Percentiles rank a stretch among this genome's conserved stretches.
Evolutionary conservation across 352 stramenopile species (phyloP).

Genomic region (Pythium volutum): DNA sequence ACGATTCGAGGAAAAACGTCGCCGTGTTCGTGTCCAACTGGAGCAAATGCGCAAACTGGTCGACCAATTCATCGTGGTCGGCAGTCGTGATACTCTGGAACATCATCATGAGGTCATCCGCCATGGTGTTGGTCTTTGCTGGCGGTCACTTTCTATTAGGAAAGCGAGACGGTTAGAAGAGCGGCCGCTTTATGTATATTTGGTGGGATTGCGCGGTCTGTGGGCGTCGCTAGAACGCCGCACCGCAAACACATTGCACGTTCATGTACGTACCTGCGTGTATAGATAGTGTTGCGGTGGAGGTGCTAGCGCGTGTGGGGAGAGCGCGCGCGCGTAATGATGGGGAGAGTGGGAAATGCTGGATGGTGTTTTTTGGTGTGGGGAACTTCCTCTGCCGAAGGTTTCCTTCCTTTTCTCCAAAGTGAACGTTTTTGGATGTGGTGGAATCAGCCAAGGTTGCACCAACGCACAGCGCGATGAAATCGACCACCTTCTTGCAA

Average conservation of each 20-base stretch:
- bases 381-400: no score
- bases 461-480: no score
- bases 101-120: conserved; percentile 82
- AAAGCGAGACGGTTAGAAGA: no score
- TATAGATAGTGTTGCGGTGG: neutral
- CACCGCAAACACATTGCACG: neutral
- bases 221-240: neutral
- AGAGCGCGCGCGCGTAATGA: no score
- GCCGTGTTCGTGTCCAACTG: conserved; percentile 65
- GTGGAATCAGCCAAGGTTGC: conserved; percentile 12
- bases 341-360: no score
- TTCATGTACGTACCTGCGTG: neutral
- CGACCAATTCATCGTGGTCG: conserved; percentile 81
- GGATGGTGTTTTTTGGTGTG: neutral
- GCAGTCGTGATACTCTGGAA: conserved; percentile 87
- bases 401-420: conserved; percentile 6
- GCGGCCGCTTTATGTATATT: neutral
- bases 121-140: no score
- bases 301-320: neutral
- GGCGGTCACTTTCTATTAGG: no score
- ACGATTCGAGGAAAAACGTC: conserved; percentile 85
- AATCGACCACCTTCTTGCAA: conserved; percentile 22
- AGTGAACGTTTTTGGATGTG: neutral
- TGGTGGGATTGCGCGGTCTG: neutral
- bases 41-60: conserved; percentile 79